Evolutionary conservation across 2,329 filamentous ascomycete genomes (phyloP).

Genomic region (Cytospora chrysosperma): DNA sequence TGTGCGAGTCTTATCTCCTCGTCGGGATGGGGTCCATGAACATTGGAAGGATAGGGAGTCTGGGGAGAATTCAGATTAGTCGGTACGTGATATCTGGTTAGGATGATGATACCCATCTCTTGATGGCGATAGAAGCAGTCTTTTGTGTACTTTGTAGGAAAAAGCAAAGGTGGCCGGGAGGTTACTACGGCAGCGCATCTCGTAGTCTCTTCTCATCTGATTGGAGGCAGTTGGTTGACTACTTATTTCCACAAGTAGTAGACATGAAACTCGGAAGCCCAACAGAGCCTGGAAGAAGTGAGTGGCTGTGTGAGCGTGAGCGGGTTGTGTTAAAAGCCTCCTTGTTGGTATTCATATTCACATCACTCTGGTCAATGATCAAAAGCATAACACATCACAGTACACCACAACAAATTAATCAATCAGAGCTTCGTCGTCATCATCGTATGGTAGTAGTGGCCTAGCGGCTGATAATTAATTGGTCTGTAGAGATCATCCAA

Average conservation of each 20-base stretch:
- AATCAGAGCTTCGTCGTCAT: background rate
- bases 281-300: background rate
- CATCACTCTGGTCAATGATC: background rate
- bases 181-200: background rate
- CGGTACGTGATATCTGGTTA: background rate
- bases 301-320: too few relatives aligned
- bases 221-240: background rate
- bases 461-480: background rate
- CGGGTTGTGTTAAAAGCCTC: background rate
- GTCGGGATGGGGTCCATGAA: background rate
- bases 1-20: constrained; percentile 5
- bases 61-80: background rate
- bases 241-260: background rate
- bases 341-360: background rate
- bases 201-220: background rate
- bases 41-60: background rate
- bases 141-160: background rate
- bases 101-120: background rate
- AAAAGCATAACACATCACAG: background rate
- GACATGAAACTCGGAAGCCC: background rate
- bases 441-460: background rate
- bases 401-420: background rate
- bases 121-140: background rate
- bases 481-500: background rate
- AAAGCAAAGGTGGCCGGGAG: background rate